These are phyloP conservation scores for Podosphaera leucotricha DNA, from an alignment of 2,329 filamentous ascomycete species.

Conservation along the genomic window DNA sequence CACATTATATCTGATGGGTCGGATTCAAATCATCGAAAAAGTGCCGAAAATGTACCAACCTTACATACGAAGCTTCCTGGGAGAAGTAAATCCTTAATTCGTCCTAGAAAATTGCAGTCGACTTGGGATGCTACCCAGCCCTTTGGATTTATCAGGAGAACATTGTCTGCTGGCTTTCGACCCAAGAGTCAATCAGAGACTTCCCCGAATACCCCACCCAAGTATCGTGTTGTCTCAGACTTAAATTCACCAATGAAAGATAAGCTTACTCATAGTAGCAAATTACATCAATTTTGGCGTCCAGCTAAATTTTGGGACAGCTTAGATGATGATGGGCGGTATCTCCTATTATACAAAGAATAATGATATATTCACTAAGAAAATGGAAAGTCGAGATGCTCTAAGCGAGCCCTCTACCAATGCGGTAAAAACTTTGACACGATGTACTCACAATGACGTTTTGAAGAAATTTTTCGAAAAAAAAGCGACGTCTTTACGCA, in stretches of 20 bases:
- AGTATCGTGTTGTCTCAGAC: conserved; percentile 9
- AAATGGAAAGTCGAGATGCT: too few relatives aligned
- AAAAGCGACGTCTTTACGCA: too few relatives aligned
- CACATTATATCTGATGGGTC: conserved; percentile 34
- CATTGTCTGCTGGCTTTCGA: conserved; percentile 12
- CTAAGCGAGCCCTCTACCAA: too few relatives aligned
- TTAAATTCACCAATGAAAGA: conserved; percentile 22
- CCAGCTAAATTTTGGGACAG: conserved; percentile 25
- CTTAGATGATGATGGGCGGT: conserved; percentile 14
- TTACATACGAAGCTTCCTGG: conserved; percentile 17
- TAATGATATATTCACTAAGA: too few relatives aligned
- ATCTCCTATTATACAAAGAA: too few relatives aligned
- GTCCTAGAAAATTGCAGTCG: conserved; percentile 27
- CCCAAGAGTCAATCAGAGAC: conserved; percentile 6
- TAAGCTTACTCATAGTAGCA: conserved; percentile 26
- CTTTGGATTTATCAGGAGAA: conserved; percentile 27
- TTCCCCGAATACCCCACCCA: conserved; percentile 10
- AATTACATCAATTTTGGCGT: conserved; percentile 36
- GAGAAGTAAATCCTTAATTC: conserved; percentile 27
- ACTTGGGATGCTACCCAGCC: conserved; percentile 25
- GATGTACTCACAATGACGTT: too few relatives aligned
- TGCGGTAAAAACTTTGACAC: too few relatives aligned
- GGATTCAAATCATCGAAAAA: conserved; percentile 22
- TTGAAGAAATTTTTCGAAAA: too few relatives aligned
- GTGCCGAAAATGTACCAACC: conserved; percentile 1